phyloP scores from a whole-genome alignment of 2,329 filamentous ascomycete genomes.

The Chaetomiaceae sp. region DNA sequence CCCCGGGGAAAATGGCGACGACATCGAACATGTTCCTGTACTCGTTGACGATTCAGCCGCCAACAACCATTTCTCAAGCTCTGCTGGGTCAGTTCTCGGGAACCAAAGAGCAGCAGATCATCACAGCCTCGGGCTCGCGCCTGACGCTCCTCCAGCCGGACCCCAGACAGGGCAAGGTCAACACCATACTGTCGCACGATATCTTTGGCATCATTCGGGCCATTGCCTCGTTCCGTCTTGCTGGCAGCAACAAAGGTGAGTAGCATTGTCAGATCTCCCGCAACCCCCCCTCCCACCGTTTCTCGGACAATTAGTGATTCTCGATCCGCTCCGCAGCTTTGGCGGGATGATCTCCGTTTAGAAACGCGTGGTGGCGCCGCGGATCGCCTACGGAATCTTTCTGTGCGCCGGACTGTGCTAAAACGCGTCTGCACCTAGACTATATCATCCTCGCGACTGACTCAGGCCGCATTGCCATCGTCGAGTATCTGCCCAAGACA shows the following conservation, averaged over 20 bases:
- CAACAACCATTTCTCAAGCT: constrained; percentile 83
- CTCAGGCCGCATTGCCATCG: constrained; percentile 88
- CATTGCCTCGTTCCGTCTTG: constrained; percentile 82
- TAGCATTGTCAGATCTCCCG: constrained; percentile 31
- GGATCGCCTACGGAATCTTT: constrained; percentile 20
- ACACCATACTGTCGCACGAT: constrained; percentile 83
- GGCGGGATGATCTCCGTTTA: constrained; percentile 19
- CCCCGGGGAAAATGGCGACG: constrained; percentile 72
- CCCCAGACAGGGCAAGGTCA: constrained; percentile 77
- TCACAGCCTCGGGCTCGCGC: constrained; percentile 86
- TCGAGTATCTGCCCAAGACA: constrained; percentile 83
- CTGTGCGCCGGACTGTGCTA: constrained; percentile 26
- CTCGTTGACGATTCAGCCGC: constrained; percentile 89
- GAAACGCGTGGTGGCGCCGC: constrained; percentile 16
- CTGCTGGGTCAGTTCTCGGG: constrained; percentile 93
- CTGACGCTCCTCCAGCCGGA: constrained; percentile 85
- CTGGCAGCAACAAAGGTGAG: constrained; percentile 95
- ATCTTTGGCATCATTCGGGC: constrained; percentile 93
- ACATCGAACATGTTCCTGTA: constrained; percentile 99
- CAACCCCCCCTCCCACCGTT: constrained; percentile 24
- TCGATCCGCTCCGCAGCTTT: constrained; percentile 38
- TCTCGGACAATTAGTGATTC: constrained; percentile 67
- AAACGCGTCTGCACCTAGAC: constrained; percentile 54
- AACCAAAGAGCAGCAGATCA: constrained; percentile 95
- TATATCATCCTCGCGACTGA: constrained; percentile 94